Evolutionary conservation across 805 yeast species (phyloP).

Genomic region (Wickerhamomyces queroliae): DNA sequence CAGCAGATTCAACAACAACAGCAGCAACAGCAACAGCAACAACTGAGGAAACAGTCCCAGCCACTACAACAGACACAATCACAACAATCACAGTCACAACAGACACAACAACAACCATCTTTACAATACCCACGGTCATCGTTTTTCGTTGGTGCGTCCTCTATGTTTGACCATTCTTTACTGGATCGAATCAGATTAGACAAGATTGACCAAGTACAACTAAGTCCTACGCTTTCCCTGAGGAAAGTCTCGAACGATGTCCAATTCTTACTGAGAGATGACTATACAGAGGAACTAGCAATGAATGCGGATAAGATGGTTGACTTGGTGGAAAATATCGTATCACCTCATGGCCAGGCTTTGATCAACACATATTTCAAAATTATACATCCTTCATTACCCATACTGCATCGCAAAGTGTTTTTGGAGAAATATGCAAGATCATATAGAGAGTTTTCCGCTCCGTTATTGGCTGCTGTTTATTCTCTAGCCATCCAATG

Average conservation of each 20-base stretch:
- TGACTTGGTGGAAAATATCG: constrained; percentile 76
- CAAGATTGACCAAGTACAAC: constrained; percentile 75
- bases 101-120: constrained; percentile 25
- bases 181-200: constrained; percentile 59
- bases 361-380: constrained; percentile 77
- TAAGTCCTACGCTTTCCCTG: constrained; percentile 59
- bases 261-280: constrained; percentile 77
- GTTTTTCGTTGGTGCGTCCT: constrained; percentile 83
- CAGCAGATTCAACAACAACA: constrained; percentile 4
- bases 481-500: constrained; percentile 85
- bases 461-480: constrained; percentile 87
- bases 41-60: constrained; percentile 3
- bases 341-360: constrained; percentile 89
- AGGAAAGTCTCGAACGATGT: constrained; percentile 75
- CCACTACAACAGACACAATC: constrained; percentile 2
- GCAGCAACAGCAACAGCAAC: constrained; percentile 3
- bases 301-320: constrained; percentile 68
- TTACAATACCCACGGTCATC: constrained; percentile 87
- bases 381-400: constrained; percentile 86
- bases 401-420: constrained; percentile 85
- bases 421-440: constrained; percentile 87
- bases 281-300: constrained; percentile 65
- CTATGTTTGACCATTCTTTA: constrained; percentile 70
- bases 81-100: background rate
- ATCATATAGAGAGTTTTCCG: constrained; percentile 87